These are phyloP conservation scores for Cinnamomum micranthum DNA, from an alignment of 164 flowering plant genomes.

Conservation along the genomic window DNA sequence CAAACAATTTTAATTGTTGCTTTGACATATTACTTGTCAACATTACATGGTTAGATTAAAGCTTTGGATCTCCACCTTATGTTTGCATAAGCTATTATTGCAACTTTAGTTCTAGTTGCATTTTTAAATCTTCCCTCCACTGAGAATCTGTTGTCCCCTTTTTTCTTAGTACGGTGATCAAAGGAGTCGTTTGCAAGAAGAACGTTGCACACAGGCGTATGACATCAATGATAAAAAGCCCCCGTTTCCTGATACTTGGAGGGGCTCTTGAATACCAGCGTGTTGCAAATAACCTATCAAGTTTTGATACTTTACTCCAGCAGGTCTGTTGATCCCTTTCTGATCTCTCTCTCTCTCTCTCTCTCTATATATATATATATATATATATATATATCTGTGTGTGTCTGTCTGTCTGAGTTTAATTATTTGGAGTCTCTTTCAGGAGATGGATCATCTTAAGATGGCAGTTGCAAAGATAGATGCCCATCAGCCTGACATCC, in stretches of 20 bases:
- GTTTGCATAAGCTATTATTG: neutral
- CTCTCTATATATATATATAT: too few species aligned
- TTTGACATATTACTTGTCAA: too few species aligned
- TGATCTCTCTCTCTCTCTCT: neutral
- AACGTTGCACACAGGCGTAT: constrained; percentile 96
- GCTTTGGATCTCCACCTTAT: neutral
- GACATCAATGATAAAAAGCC: constrained; percentile 69
- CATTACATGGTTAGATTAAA: too few species aligned
- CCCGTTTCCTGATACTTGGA: constrained; percentile 81
- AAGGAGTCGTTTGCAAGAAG: constrained; percentile 96
- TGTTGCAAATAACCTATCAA: constrained; percentile 74
- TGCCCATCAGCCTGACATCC: constrained; percentile 74
- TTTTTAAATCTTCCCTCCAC: neutral
- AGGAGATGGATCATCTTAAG: constrained; percentile 97
- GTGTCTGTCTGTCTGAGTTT: constrained; percentile 2
- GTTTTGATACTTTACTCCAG: constrained; percentile 88
- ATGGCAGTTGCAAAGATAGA: constrained; percentile 96
- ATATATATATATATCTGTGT: too few species aligned
- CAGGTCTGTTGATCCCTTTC: constrained; percentile 44
- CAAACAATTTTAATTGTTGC: too few species aligned
- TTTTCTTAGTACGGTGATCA: constrained; percentile 63
- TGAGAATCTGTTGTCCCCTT: constrained; percentile 12
- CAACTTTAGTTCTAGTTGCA: too few species aligned
- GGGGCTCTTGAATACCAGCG: constrained; percentile 98
- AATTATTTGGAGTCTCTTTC: constrained; percentile 10